Conservation (phyloP, 441 rosid species). For the Raphanus hybrid region DNA sequence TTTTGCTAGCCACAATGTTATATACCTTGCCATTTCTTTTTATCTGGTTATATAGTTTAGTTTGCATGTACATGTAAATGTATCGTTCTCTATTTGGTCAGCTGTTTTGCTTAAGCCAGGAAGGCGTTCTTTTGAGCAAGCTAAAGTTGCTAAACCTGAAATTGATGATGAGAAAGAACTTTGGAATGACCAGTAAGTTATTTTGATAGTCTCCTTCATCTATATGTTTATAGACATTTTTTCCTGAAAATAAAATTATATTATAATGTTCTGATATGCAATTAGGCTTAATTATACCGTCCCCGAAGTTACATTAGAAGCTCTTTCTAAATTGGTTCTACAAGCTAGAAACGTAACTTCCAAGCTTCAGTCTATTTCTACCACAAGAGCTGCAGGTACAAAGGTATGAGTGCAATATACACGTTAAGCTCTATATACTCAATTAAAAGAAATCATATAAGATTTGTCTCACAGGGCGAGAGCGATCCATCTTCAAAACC, state of each 20-base stretch:
- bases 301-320: slow-evolving; percentile 36
- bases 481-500: slow-evolving; percentile 37
- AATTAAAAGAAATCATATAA: neutral
- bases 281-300: slow-evolving; percentile 24
- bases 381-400: slow-evolving; percentile 3
- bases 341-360: slow-evolving; percentile 38
- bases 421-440: neutral
- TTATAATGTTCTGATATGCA: slow-evolving; percentile 1
- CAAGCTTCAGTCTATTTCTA: slow-evolving; percentile 34
- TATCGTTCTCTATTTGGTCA: neutral
- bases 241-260: neutral
- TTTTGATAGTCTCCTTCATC: neutral
- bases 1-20: neutral
- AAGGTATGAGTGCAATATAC: slow-evolving; percentile 23
- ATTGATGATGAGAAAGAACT: slow-evolving; percentile 27
- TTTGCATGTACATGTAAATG: slow-evolving; percentile 7
- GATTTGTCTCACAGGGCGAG: slow-evolving; percentile 3
- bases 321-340: slow-evolving; percentile 39
- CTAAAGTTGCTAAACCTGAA: slow-evolving; percentile 32
- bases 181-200: slow-evolving; percentile 29
- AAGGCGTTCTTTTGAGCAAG: slow-evolving; percentile 24
- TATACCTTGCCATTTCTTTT: neutral
- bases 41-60: neutral
- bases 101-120: slow-evolving; percentile 30
- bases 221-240: neutral